phyloP scores from a whole-genome alignment of 2,329 filamentous ascomycete species.

The Fusarium avenaceum region DNA sequence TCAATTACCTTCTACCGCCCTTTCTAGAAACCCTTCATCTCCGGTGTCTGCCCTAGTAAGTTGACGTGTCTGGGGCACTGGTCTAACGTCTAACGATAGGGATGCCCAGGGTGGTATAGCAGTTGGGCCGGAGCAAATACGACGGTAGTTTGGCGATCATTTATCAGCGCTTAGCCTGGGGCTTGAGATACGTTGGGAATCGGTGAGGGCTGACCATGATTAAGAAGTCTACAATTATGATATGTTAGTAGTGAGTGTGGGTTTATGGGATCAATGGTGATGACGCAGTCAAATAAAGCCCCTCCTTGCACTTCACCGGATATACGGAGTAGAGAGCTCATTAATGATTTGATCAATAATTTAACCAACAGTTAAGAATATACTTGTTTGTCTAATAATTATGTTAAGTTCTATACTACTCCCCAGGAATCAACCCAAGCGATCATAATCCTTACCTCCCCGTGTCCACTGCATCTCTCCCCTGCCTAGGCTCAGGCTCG shows the following conservation, averaged over 20 bases:
- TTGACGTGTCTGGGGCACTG: neutral
- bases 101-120: neutral
- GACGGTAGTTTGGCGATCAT: neutral
- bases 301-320: neutral
- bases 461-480: too few species aligned
- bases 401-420: too few species aligned
- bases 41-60: conserved; percentile 22
- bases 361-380: too few species aligned
- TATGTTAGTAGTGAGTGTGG: neutral
- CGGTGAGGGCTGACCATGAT: neutral
- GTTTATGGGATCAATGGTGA: neutral
- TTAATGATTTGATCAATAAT: neutral
- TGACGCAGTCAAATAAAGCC: neutral
- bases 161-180: neutral
- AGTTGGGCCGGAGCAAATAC: neutral
- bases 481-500: neutral
- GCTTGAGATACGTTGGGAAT: neutral
- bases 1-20: conserved; percentile 39
- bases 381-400: too few species aligned
- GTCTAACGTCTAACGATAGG: neutral
- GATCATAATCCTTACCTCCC: too few species aligned
- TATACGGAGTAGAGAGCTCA: neutral
- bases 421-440: too few species aligned
- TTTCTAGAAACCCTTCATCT: conserved; percentile 49
- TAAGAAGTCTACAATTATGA: neutral